A percentile compares a stretch with the other conserved stretches of the same genome.
Evolutionary conservation across 495 filamentous ascomycete genomes (phyloP).

Genomic region (Penicillium mononematosum): DNA sequence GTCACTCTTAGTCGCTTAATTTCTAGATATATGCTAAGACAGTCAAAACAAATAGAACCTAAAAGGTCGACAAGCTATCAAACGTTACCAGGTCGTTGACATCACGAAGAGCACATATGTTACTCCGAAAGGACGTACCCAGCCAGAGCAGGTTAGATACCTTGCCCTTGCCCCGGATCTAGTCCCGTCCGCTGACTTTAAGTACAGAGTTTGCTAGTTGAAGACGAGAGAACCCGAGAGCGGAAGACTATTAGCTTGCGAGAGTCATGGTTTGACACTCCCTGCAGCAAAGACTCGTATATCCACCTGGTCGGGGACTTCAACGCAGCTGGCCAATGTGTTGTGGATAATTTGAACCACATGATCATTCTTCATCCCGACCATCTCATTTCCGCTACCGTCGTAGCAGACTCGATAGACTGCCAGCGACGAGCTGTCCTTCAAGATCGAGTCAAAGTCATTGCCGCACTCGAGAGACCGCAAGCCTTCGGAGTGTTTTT

Average conservation of each 20-base stretch:
- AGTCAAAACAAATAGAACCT: slow-evolving; percentile 42
- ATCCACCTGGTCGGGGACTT: slow-evolving; percentile 87
- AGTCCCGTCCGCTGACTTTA: slow-evolving; percentile 26
- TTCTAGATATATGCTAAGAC: slow-evolving; percentile 44
- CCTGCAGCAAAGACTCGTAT: slow-evolving; percentile 67
- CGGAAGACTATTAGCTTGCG: slow-evolving; percentile 72
- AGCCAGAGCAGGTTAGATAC: slow-evolving; percentile 66
- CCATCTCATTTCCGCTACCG: slow-evolving; percentile 89
- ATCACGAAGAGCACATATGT: slow-evolving; percentile 65
- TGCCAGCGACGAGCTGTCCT: slow-evolving; percentile 88
- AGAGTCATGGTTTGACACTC: slow-evolving; percentile 80
- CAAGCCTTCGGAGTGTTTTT: slow-evolving; percentile 88
- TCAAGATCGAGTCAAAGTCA: slow-evolving; percentile 88
- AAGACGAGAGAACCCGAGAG: slow-evolving; percentile 65
- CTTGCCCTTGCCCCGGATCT: slow-evolving; percentile 2
- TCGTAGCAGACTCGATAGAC: slow-evolving; percentile 87
- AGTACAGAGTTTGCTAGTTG: slow-evolving; percentile 68
- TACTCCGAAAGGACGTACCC: slow-evolving; percentile 57
- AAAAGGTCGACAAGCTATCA: slow-evolving; percentile 66
- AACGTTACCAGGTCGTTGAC: slow-evolving; percentile 76
- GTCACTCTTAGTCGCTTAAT: slow-evolving; percentile 43
- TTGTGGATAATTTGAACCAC: slow-evolving; percentile 74
- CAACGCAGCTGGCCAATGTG: slow-evolving; percentile 58
- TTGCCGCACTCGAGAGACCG: slow-evolving; percentile 69
- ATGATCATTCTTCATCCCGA: slow-evolving; percentile 94